phyloP scores from a whole-genome alignment of 1,139 yeast genomes.

The Nadsonia commutata region DNA sequence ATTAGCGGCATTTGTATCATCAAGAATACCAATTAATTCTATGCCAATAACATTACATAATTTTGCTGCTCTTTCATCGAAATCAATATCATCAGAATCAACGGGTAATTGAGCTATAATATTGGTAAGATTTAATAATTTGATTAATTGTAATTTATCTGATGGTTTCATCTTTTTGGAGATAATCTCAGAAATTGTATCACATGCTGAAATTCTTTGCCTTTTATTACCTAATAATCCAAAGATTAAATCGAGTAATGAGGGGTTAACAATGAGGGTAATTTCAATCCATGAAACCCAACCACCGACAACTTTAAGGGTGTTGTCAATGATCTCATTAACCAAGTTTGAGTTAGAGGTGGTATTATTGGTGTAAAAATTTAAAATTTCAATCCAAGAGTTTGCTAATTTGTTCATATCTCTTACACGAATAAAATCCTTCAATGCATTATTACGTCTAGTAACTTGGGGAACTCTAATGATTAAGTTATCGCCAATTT shows the following conservation, averaged over 20 bases:
- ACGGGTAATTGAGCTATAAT: slow-evolving; percentile 29
- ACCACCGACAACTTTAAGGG: slow-evolving; percentile 61
- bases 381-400: slow-evolving; percentile 54
- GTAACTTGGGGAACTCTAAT: slow-evolving; percentile 44
- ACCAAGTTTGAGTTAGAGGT: slow-evolving; percentile 13
- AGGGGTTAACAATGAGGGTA: slow-evolving; percentile 53
- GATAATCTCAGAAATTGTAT: slow-evolving; percentile 64
- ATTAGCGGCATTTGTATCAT: slow-evolving; percentile 27
- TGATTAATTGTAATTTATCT: slow-evolving; percentile 68
- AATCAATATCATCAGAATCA: slow-evolving; percentile 44
- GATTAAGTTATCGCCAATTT: slow-evolving; percentile 84
- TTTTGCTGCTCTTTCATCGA: slow-evolving; percentile 63
- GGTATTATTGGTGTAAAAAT: slow-evolving; percentile 18
- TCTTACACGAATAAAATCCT: slow-evolving; percentile 64
- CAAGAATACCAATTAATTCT: slow-evolving; percentile 57
- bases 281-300: slow-evolving; percentile 96
- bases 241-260: slow-evolving; percentile 48
- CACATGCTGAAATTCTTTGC: slow-evolving; percentile 48
- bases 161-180: slow-evolving; percentile 84
- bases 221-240: slow-evolving; percentile 39
- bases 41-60: slow-evolving; percentile 60
- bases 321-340: slow-evolving; percentile 39
- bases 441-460: slow-evolving; percentile 54
- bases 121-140: slow-evolving; percentile 49
- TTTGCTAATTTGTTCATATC: slow-evolving; percentile 58